Percentiles rank a stretch among this genome's conserved stretches.
These are phyloP conservation scores for Huiozyma sinensis DNA, from an alignment of 805 yeast species.

Conservation along the genomic window DNA sequence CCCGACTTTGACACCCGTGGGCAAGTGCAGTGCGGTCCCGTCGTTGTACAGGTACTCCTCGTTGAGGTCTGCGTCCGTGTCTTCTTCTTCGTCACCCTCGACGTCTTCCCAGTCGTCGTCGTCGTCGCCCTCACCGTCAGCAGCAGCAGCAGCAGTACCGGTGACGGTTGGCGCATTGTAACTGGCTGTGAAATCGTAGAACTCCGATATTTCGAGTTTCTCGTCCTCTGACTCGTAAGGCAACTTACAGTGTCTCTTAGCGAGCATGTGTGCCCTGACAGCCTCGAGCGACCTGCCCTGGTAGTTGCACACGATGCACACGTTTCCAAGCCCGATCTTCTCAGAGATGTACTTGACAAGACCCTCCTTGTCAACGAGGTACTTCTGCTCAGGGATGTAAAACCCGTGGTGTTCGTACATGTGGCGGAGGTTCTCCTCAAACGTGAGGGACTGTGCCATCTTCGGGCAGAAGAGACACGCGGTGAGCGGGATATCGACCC, in stretches of 20 bases:
- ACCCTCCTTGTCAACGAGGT: slow-evolving; percentile 60
- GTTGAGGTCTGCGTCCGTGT: slow-evolving; percentile 25
- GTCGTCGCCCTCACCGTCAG: slow-evolving; percentile 9
- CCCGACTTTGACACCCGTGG: slow-evolving; percentile 76
- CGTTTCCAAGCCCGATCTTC: slow-evolving; percentile 83
- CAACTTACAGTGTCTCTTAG: slow-evolving; percentile 78
- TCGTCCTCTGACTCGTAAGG: slow-evolving; percentile 84
- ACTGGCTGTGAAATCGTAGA: slow-evolving; percentile 77
- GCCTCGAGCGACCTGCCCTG: slow-evolving; percentile 82
- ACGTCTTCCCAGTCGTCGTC: slow-evolving; percentile 30
- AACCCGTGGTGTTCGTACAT: slow-evolving; percentile 76
- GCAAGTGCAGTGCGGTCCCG: slow-evolving; percentile 68
- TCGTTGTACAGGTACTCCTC: slow-evolving; percentile 39
- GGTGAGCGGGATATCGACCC: slow-evolving; percentile 38
- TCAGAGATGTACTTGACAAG: slow-evolving; percentile 72
- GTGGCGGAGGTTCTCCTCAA: slow-evolving; percentile 44
- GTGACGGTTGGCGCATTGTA: slow-evolving; percentile 30
- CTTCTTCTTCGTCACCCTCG: slow-evolving; percentile 24
- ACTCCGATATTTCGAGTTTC: slow-evolving; percentile 78
- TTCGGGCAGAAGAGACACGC: slow-evolving; percentile 47
- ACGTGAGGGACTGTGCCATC: slow-evolving; percentile 14
- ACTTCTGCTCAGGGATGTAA: slow-evolving; percentile 76
- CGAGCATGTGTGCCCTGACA: slow-evolving; percentile 81
- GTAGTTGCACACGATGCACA: slow-evolving; percentile 74
- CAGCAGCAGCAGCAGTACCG: slow-evolving; percentile 6